Conservation (phyloP, 2,329 filamentous ascomycete genomes). For the Colletotrichum navitas region DNA sequence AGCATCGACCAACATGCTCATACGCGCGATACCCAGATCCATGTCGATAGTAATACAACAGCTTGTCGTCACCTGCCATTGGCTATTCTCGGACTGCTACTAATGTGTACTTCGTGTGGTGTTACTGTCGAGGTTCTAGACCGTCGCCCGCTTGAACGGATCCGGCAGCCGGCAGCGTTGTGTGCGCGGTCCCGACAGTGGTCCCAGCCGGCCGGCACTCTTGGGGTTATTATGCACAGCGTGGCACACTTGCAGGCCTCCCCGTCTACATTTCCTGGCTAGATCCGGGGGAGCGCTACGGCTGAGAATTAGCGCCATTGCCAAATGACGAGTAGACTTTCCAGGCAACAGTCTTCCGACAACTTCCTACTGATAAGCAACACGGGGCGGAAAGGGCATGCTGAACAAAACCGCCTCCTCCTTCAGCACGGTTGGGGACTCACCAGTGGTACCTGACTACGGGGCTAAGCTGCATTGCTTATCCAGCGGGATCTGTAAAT, state of each 20-base stretch:
- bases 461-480: not conserved
- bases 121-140: not conserved
- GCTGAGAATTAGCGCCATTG: constrained; percentile 1
- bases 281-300: not conserved
- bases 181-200: not conserved
- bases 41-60: constrained; percentile 6
- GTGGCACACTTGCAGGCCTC: constrained; percentile 13
- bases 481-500: not conserved
- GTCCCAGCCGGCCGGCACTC: not conserved
- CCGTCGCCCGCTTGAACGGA: constrained; percentile 3
- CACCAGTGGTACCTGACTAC: not conserved
- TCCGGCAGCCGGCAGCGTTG: not conserved
- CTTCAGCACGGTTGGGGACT: not conserved
- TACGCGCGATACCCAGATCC: not conserved
- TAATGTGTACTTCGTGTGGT: not conserved
- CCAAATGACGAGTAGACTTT: not conserved
- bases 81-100: no score
- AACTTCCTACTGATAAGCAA: not conserved
- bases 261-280: not conserved
- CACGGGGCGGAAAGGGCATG: not conserved
- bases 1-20: constrained; percentile 5
- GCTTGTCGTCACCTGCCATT: not conserved
- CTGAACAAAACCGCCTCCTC: no score
- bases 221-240: not conserved
- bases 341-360: not conserved